Conservation (phyloP, 371 early-diverging fungal species). For the Circinella minor region DNA sequence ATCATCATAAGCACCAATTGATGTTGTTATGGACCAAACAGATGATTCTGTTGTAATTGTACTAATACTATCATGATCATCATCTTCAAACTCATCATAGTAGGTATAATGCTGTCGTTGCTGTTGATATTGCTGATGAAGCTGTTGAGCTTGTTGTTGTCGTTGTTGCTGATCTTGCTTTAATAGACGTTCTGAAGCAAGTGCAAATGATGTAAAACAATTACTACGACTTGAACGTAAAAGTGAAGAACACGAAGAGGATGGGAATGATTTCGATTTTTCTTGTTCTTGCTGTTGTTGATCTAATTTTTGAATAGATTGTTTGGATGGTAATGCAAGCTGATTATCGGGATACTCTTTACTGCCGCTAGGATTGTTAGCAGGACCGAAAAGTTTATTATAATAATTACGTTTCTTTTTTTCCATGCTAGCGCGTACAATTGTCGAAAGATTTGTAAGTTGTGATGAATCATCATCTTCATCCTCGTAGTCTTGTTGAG, state of each 20-base stretch:
- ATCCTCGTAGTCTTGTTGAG: conserved; percentile 1
- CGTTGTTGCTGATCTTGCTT: neutral
- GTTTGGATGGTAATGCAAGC: conserved; percentile 10
- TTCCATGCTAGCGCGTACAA: conserved; percentile 8
- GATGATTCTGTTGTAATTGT: neutral
- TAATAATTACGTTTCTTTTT: conserved; percentile 3
- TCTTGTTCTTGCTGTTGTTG: neutral
- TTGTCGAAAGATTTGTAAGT: conserved; percentile 18
- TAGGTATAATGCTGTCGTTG: neutral
- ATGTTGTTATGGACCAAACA: conserved; percentile 4
- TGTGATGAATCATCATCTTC: conserved; percentile 21
- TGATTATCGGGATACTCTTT: neutral
- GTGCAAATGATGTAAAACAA: conserved; percentile 1
- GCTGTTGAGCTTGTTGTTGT: neutral
- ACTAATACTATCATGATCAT: neutral
- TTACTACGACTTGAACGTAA: neutral
- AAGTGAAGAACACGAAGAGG: neutral
- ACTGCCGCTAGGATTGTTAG: neutral
- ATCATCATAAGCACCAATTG: neutral
- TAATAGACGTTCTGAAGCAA: neutral
- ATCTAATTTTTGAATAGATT: neutral
- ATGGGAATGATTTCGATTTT: neutral
- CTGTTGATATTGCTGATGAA: neutral
- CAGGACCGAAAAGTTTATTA: neutral
- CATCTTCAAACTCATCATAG: neutral